A percentile compares a stretch with the other conserved stretches of the same genome.
phyloP scores from a whole-genome alignment of 1,284 basidiomycete genomes.

The Heliocybe sulcata region DNA sequence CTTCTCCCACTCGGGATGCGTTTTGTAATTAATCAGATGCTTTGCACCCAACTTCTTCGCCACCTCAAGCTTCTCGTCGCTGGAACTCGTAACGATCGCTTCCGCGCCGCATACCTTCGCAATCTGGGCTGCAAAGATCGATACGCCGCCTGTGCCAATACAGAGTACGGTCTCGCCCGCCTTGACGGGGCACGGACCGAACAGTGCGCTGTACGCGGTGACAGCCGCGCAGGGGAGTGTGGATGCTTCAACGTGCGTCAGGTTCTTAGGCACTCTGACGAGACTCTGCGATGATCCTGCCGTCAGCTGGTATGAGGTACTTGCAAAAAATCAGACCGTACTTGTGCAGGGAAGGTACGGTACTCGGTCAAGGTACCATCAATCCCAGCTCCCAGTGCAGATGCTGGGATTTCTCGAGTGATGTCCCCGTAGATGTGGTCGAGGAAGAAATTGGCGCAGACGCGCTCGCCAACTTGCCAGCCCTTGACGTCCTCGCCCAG shows the following conservation, averaged over 20 bases:
- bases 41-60: conserved; percentile 26
- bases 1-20: conserved; percentile 32
- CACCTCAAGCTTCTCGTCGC: conserved; percentile 30
- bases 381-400: conserved; percentile 37
- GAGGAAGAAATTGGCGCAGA: conserved; percentile 17
- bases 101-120: conserved; percentile 30
- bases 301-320: too few species aligned
- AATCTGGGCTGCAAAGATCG: conserved; percentile 27
- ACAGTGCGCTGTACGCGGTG: conserved; percentile 31
- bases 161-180: conserved; percentile 26
- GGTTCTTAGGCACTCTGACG: conserved; percentile 24
- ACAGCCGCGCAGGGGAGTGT: conserved; percentile 26
- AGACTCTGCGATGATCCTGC: conserved; percentile 49
- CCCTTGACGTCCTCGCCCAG: conserved; percentile 43
- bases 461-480: conserved; percentile 33
- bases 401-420: conserved; percentile 21
- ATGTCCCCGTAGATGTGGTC: conserved; percentile 31
- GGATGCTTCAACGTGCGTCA: conserved; percentile 26
- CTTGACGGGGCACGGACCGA: conserved; percentile 24
- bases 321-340: too few species aligned
- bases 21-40: conserved; percentile 29
- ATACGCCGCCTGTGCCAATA: conserved; percentile 33
- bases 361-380: conserved; percentile 27
- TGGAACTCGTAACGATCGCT: conserved; percentile 35
- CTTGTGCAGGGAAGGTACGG: not conserved